Percentiles rank a stretch among this genome's conserved stretches.
phyloP scores from a whole-genome alignment of 2,329 filamentous ascomycete species.

The Sclerotinia borealis region DNA sequence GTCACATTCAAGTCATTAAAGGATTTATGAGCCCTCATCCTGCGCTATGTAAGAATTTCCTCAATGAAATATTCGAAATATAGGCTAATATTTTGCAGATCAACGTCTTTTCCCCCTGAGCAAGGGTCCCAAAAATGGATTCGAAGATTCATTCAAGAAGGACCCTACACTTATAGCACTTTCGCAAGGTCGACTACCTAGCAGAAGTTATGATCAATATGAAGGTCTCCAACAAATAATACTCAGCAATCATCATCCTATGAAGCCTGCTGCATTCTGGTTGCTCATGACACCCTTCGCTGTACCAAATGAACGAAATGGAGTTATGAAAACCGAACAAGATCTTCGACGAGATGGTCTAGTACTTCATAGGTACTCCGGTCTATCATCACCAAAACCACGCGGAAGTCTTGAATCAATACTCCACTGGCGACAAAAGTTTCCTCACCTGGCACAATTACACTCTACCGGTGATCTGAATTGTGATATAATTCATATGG shows the following conservation, averaged over 20 bases:
- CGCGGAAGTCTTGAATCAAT: slow-evolving; percentile 43
- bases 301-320: slow-evolving; percentile 18
- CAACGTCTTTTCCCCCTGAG: slow-evolving; percentile 53
- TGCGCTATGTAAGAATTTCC: slow-evolving; percentile 47
- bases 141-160: slow-evolving; percentile 55
- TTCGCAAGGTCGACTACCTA: slow-evolving; percentile 38
- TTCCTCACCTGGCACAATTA: slow-evolving; percentile 51
- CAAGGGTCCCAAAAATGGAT: slow-evolving; percentile 47
- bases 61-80: not conserved
- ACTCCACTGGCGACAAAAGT: slow-evolving; percentile 52
- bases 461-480: slow-evolving; percentile 45
- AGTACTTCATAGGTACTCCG: slow-evolving; percentile 26
- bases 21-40: slow-evolving; percentile 57
- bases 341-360: slow-evolving; percentile 20
- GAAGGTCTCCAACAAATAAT: slow-evolving; percentile 17
- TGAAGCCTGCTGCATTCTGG: slow-evolving; percentile 27
- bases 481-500: slow-evolving; percentile 57
- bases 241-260: slow-evolving; percentile 13
- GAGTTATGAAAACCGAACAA: slow-evolving; percentile 18
- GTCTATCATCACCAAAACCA: slow-evolving; percentile 16
- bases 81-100: slow-evolving; percentile 21
- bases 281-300: slow-evolving; percentile 24
- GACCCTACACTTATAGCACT: slow-evolving; percentile 58
- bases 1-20: slow-evolving; percentile 66
- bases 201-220: slow-evolving; percentile 18